A percentile compares a stretch with the other conserved stretches of the same genome.
Conservation (phyloP, 345 rosid species). For the Aquilaria sinensis region DNA sequence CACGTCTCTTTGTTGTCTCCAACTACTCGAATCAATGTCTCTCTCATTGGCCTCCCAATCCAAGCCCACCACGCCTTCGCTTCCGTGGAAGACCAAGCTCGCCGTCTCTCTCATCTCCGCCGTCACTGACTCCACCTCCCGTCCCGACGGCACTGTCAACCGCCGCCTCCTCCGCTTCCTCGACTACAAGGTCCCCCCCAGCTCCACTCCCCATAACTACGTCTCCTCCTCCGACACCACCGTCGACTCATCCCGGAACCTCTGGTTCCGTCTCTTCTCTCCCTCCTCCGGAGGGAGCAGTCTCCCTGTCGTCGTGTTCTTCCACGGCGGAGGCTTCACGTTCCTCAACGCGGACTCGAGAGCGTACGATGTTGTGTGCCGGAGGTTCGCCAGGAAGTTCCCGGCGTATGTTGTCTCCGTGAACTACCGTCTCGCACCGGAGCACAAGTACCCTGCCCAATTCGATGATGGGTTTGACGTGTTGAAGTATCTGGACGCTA, state of each 20-base stretch:
- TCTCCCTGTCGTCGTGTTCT: constrained; percentile 67
- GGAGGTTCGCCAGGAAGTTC: constrained; percentile 45
- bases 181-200: constrained; percentile 39
- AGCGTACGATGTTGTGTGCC: constrained; percentile 58
- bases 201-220: constrained; percentile 35
- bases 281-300: constrained; percentile 17
- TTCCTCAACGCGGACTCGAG: constrained; percentile 46
- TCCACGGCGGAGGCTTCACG: constrained; percentile 85
- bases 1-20: no score
- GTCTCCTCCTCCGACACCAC: constrained; percentile 52
- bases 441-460: constrained; percentile 64
- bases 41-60: background rate
- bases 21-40: no score
- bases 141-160: constrained; percentile 56
- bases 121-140: constrained; percentile 31
- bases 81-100: constrained; percentile 61
- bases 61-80: constrained; percentile 19
- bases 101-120: constrained; percentile 28
- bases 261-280: constrained; percentile 72
- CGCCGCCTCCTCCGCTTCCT: constrained; percentile 49
- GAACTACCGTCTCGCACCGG: constrained; percentile 73
- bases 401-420: constrained; percentile 65
- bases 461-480: constrained; percentile 76
- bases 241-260: constrained; percentile 51
- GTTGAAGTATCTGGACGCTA: constrained; percentile 42